These are phyloP conservation scores for Lactifluus hygrophoroides DNA, from an alignment of 768 basidiomycete genomes.

Conservation along the genomic window DNA sequence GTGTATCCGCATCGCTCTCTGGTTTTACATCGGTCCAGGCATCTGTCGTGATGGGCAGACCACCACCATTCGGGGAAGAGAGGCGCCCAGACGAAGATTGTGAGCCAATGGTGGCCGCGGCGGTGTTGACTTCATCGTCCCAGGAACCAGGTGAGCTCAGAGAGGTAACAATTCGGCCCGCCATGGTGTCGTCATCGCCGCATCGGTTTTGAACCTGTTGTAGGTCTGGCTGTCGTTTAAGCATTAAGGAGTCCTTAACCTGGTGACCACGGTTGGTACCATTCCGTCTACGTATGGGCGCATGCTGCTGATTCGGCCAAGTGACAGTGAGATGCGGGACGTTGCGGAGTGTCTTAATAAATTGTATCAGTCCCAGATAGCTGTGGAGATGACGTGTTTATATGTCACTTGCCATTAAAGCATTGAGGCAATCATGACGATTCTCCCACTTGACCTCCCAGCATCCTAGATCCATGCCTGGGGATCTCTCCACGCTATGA, in stretches of 20 bases:
- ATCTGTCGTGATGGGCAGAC: not conserved
- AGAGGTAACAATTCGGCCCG: not conserved
- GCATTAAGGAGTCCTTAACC: not conserved
- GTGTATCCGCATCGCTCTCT: not conserved
- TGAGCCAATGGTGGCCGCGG: constrained; percentile 5
- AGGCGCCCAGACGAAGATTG: not conserved
- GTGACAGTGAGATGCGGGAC: constrained; percentile 67
- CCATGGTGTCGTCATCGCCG: not conserved
- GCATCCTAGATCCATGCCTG: constrained; percentile 48
- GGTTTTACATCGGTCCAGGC: constrained; percentile 12
- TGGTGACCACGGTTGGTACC: constrained; percentile 4
- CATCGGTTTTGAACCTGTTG: not conserved
- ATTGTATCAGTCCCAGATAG: not conserved
- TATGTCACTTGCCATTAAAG: constrained; percentile 48
- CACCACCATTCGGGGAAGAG: not conserved
- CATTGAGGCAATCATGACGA: constrained; percentile 65
- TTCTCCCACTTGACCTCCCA: constrained; percentile 79
- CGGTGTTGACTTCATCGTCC: not conserved
- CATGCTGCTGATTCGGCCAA: constrained; percentile 58
- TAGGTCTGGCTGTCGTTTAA: not conserved
- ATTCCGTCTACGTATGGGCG: constrained; percentile 23
- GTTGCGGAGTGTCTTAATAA: constrained; percentile 51
- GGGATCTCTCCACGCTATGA: constrained; percentile 47
- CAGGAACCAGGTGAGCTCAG: not conserved
- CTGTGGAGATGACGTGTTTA: not conserved